Evolutionary conservation across 345 rosid genomes (phyloP), one percentile per base, ranked within the genome.

Genomic region (Moringa oleifera): DNA sequence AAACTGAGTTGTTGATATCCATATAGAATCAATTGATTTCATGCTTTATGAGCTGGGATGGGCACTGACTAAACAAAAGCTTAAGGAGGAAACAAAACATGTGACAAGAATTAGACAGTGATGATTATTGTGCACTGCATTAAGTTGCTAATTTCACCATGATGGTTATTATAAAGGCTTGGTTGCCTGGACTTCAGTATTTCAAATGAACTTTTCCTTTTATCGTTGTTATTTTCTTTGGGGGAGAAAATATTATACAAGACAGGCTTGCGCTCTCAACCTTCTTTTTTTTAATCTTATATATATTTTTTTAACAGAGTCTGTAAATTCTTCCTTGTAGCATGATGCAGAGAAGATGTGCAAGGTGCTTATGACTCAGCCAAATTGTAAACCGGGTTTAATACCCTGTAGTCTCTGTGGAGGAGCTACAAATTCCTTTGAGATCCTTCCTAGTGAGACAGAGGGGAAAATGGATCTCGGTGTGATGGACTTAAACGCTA

Each of bases 281-380:
- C 33, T 28, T 28, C 3, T 28, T 2, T 28, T 28, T 28, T 3
- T 28, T 28, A 2, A 28, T 28, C 3, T 28, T 28, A 28, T 28
- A 28, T 8, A 28, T 28, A 8, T 28, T 28, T 28, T 28, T 3
- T 2, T 28, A 2, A 2, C 8, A 28, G 8, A 2, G 8, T 8
- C 33, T 28, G 33, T 2, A 3, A 28, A 2, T 28, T 3, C 33
- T 28, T 28, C 3, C 47, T 41, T 73, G 68, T 74, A 92, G 98
- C 51, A 23, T 70, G 89, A 94, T 63, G 89, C 90, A 36, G 86
- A 77, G 83, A 85, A 58, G 83, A 76, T 86, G 77, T 81, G 77
- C 71, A 72, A 59, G 61, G 69, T 75, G 68, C 41, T 93, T 64
- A 81, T 62, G 49, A 19, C 68, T 59, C 89, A 68, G 13, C 31